Evolutionary conservation across 2,329 filamentous ascomycete genomes (phyloP), one percentile per base, ranked within the genome.

Genomic region (Acephala macrosclerotiorum): DNA sequence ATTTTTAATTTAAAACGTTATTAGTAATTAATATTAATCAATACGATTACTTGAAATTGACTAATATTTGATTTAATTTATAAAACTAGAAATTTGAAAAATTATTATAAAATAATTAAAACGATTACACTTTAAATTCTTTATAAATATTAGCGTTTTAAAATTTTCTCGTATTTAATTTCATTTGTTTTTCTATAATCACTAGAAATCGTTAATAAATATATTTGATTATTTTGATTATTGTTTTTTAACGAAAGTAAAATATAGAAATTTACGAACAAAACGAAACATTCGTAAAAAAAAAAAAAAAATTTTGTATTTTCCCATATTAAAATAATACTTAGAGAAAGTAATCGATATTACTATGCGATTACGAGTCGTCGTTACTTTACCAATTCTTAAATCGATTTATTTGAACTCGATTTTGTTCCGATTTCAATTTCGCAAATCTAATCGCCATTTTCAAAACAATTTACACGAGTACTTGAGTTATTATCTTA

Each of bases 241-340:
- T 59, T 66, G 20, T 62, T 59, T 62, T 25, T 55, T 62, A 66
- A 66, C 55, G 25, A 42, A 53, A 35, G 55, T 66, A 66, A 59
- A 62, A 59, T 60, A 66, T 66, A 45, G 64, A 66, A 66, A 45
- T 62, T 60, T 66, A 33, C 60, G 55, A 66, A 66, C 55, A 66
- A 62, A 62, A 66, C 35, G 60, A 62, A 36, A 59, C 55, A 40
- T 66, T 66, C 59, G n/a, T n/a, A n/a, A n/a, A n/a, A n/a, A n/a
- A n/a, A n/a, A n/a, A n/a, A n/a, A n/a, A n/a, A n/a, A n/a, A n/a
- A n/a, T n/a, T n/a, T 62, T 59, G 22, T 14, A 66, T 66, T 62
- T 62, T 62, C 55, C 59, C 45, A 66, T 45, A 62, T 45, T 20
- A 66, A 66, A 47, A 55, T 66, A 3, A 62, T 66, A 66, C 64